A percentile compares a stretch with the other conserved stretches of the same genome.
Conservation (phyloP, 176 grass and related monocot genomes). For the Eleusine indica region DNA sequence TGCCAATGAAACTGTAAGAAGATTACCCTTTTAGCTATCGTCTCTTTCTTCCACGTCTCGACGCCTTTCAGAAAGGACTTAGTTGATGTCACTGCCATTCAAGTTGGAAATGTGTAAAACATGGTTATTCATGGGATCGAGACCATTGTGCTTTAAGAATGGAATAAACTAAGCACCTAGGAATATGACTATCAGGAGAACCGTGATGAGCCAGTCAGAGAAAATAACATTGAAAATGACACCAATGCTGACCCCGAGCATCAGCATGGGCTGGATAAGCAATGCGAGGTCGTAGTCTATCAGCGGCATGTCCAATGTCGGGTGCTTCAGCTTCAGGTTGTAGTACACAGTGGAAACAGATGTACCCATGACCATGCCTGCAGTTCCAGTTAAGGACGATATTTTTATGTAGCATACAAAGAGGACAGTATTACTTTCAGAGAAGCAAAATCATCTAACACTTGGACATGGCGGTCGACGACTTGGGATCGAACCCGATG, state of each 20-base stretch:
- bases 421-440: no score
- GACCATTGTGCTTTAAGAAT: background rate
- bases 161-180: conserved; percentile 45
- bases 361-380: conserved; percentile 90
- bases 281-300: conserved; percentile 85
- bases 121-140: background rate
- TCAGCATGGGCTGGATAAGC: conserved; percentile 86
- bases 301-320: conserved; percentile 66
- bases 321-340: conserved; percentile 42
- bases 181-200: conserved; percentile 70
- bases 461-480: no score
- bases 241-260: conserved; percentile 83
- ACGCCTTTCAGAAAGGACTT: conserved; percentile 74
- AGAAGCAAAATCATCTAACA: no score
- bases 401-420: no score
- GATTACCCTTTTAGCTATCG: conserved; percentile 47
- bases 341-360: conserved; percentile 60
- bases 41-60: conserved; percentile 73
- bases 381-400: background rate
- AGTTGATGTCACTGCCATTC: conserved; percentile 59
- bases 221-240: conserved; percentile 77
- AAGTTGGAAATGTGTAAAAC: background rate
- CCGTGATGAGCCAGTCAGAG: conserved; percentile 74
- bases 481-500: no score
- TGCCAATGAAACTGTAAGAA: background rate